These are phyloP conservation scores for Fusarium begoniae DNA, from an alignment of 2,329 filamentous ascomycete genomes.

Conservation along the genomic window DNA sequence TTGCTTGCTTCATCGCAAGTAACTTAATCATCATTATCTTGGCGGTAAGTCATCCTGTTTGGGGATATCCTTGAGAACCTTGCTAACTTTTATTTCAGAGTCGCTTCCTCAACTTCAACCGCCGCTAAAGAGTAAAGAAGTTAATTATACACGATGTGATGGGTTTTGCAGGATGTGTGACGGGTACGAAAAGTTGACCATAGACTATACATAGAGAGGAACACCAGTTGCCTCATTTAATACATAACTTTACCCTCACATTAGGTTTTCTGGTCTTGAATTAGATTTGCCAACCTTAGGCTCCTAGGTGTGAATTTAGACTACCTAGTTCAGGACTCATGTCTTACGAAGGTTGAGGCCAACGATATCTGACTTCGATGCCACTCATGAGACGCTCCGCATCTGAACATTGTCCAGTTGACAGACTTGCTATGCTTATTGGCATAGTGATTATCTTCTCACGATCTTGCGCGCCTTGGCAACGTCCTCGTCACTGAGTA, in stretches of 20 bases:
- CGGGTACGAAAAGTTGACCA: not conserved
- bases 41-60: slow-evolving; percentile 56
- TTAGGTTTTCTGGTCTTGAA: not conserved
- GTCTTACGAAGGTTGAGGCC: not conserved
- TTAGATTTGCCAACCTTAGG: not conserved
- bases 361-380: not conserved
- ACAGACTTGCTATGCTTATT: not conserved
- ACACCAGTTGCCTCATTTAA: not conserved
- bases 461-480: not conserved
- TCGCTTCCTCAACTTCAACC: slow-evolving; percentile 63
- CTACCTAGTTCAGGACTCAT: not conserved
- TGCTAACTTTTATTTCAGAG: slow-evolving; percentile 47
- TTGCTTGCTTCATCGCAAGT: slow-evolving; percentile 76
- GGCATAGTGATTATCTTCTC: not conserved
- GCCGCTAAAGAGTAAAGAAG: slow-evolving; percentile 48
- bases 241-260: not conserved
- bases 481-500: not conserved
- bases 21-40: slow-evolving; percentile 72
- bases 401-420: not conserved
- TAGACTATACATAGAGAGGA: not conserved
- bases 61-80: not conserved
- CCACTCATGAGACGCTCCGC: not conserved
- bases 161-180: not conserved
- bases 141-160: not conserved
- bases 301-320: not conserved